Conservation (phyloP, 169 alveolate species). For the Eimeria acervulina region DNA sequence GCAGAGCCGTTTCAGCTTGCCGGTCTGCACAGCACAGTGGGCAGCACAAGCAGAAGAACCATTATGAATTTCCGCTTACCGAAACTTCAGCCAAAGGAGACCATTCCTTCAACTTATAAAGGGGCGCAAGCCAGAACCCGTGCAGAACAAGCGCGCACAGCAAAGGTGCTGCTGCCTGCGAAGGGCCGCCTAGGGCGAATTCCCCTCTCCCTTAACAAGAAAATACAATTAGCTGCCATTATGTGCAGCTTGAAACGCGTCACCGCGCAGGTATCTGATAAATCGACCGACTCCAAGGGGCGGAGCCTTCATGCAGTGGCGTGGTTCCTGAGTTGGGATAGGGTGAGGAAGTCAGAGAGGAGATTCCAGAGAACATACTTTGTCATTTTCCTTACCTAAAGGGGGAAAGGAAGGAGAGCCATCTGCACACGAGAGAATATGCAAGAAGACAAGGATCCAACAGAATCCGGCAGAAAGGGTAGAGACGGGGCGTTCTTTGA, state of each 20-base stretch:
- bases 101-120: background rate
- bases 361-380: background rate
- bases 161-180: background rate
- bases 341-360: background rate
- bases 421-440: background rate
- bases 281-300: slow-evolving; percentile 13
- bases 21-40: background rate
- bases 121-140: background rate
- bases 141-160: background rate
- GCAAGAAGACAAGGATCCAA: slow-evolving; percentile 43
- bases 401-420: background rate
- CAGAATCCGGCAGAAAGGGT: background rate
- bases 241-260: background rate
- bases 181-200: background rate
- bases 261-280: background rate
- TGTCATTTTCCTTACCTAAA: slow-evolving; percentile 5
- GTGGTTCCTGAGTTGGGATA: background rate
- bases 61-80: background rate
- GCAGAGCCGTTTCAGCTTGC: slow-evolving; percentile 22
- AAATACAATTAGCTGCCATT: background rate
- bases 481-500: slow-evolving; percentile 18
- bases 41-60: background rate
- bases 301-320: background rate
- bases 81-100: background rate
- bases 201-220: background rate